Evolutionary conservation across 768 basidiomycete species (phyloP), one percentile per base, ranked within the genome.

Genomic region (Xanthoconium purpureum): DNA sequence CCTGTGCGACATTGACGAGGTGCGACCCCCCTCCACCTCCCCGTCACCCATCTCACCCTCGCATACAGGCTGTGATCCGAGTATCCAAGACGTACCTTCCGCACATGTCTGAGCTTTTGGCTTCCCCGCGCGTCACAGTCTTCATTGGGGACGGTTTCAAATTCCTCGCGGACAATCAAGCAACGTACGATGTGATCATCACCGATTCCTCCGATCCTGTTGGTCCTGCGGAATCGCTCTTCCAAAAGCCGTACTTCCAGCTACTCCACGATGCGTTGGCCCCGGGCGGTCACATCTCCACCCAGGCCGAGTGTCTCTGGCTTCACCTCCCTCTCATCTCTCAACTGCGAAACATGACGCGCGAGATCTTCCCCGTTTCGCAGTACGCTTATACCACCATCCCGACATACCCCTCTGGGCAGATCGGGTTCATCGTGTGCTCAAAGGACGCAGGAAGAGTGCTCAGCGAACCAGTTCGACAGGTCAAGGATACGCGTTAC

Each of bases 201-300:
- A 99, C 96, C 59, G 96, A 99, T 73, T 98, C 95, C 18, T 97
- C 94, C 20, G 96, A 98, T 73, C 96, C 96, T 38, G 93, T 98
- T 53, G 96, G 96, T 42, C 96, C 96, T 42, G 96, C 96, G 44
- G 88, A 85, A 44, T 83, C 89, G 24, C 88, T 98, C 61, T 98
- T 99, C 82, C 84, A 98, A 75, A 90, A 94, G 72, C 91, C 94
- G 2, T 99, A 97, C 83, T 99, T 98, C 80, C 82, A 92, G 72
- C 85, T 98, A 36, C 81, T 99, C 55, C 84, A 94, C 70, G 88
- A 94, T 65, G 91, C 95, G 0, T 83, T 99, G 58, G 77, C 87
- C 15, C 88, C 89, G 3, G 94, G 93, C 18, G 96, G 96, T 3
- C 84, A 90, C 70, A 94, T 98, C 67, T 92, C 92, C 33, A 98